These are phyloP conservation scores for Aspergillus latus DNA, from an alignment of 2,329 filamentous ascomycete genomes.

Conservation along the genomic window DNA sequence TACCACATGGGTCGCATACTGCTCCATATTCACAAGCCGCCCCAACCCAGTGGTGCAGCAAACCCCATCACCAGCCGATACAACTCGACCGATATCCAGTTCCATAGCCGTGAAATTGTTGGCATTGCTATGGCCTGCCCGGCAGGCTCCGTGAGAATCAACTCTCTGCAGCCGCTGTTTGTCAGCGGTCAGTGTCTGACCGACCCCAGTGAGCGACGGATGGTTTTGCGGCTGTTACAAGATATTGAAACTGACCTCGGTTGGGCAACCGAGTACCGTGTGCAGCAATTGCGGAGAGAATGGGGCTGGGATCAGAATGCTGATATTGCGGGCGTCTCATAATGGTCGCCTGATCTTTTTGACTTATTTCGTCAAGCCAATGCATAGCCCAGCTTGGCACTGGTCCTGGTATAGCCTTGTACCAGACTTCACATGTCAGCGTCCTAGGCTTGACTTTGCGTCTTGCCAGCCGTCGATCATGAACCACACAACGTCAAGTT, in stretches of 20 bases:
- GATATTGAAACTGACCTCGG: conserved; percentile 64
- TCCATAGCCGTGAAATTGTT: conserved; percentile 62
- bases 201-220: conserved; percentile 53
- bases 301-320: conserved; percentile 38
- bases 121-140: conserved; percentile 59
- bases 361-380: neutral
- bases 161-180: conserved; percentile 62
- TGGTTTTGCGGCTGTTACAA: conserved; percentile 56
- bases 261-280: conserved; percentile 63
- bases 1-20: conserved; percentile 47
- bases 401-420: neutral
- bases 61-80: conserved; percentile 56
- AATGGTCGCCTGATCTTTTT: neutral
- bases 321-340: conserved; percentile 7
- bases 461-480: neutral
- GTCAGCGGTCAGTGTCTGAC: conserved; percentile 62
- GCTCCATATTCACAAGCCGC: conserved; percentile 45
- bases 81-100: conserved; percentile 58
- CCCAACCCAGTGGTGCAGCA: conserved; percentile 47
- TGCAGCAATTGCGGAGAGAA: conserved; percentile 51
- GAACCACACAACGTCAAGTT: neutral
- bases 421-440: neutral
- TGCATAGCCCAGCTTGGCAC: neutral
- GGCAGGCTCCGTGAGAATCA: conserved; percentile 59
- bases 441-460: neutral